Base-by-base conservation (phyloP, 495 filamentous ascomycete species). In the Penicillium arizonense region DNA sequence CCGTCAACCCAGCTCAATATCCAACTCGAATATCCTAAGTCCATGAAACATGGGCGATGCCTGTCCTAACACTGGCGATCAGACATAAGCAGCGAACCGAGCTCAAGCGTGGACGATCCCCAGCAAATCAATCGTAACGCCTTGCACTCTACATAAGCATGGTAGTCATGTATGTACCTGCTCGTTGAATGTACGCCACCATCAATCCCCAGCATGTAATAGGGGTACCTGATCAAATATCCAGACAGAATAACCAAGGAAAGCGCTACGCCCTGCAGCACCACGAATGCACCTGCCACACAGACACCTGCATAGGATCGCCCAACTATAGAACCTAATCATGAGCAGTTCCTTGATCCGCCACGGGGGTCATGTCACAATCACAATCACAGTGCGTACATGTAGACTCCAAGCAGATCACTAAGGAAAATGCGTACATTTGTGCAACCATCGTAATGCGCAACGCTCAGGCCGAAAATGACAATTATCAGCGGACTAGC, bases 201-300 rank as follows among this genome's bases (percentile, higher is more conserved):
- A 0, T 43, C 30, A 14, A 43, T 20, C n/a, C 1, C 12, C 24
- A 5, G 5, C 16, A 16, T 35, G 21, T 33, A 18, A 43, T 42
- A 50, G 38, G 30, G 13, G 48, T 50, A 4, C 38, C 47, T 42
- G 48, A 14, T 21, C 14, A 2, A 14, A 13, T 12, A 40, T 20
- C 13, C 11, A 41, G 6, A 20, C 23, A 30, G 14, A 10, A 20
- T 11, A n/a, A 35, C 21, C 11, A 41, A 35, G 28, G 3, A 34
- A 44, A 49, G 9, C 24, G 23, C 26, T 38, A 20, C 44, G 36
- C 38, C 44, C 52, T 36, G 52, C 45, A 53, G 35, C 33, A 12
- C 21, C n/a, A 35, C 46, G 8, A 28, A 11, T 50, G 20, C 30
- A 43, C 26, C 7, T 5, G 5, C 6, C 28, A 30, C 28, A 7